phyloP scores from a whole-genome alignment of 192 early-diverging fungal species.

The Coemansia sp. region DNA sequence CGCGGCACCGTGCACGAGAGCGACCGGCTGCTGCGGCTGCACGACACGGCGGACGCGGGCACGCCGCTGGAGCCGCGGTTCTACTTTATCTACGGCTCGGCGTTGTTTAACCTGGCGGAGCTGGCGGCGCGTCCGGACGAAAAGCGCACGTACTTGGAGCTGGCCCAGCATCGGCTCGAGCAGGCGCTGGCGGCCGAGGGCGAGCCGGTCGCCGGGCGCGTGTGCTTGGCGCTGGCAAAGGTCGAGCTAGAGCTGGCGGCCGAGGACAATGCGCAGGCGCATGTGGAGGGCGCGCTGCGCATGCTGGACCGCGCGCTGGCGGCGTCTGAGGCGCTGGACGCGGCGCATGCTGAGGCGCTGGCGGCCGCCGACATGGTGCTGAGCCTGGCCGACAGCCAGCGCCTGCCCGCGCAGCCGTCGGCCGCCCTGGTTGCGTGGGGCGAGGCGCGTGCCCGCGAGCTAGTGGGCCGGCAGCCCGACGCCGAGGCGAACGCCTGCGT shows the following conservation, averaged over 20 bases:
- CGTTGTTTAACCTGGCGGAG: slow-evolving; percentile 50
- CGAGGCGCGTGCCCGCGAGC: slow-evolving; percentile 3
- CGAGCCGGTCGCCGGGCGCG: slow-evolving; percentile 15
- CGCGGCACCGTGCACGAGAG: slow-evolving; percentile 60
- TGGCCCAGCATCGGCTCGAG: slow-evolving; percentile 28
- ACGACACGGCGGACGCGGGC: slow-evolving; percentile 6
- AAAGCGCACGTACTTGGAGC: slow-evolving; percentile 19
- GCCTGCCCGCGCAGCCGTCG: slow-evolving; percentile 1
- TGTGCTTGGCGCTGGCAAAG: slow-evolving; percentile 28
- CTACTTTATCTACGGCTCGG: slow-evolving; percentile 55
- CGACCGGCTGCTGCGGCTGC: slow-evolving; percentile 53
- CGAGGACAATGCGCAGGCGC: neutral
- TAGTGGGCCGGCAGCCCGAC: neutral
- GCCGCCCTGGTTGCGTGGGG: slow-evolving; percentile 24
- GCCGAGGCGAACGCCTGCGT: slow-evolving; percentile 1
- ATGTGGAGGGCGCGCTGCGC: slow-evolving; percentile 1
- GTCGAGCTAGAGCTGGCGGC: slow-evolving; percentile 20
- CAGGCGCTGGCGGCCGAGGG: slow-evolving; percentile 16
- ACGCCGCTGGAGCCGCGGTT: slow-evolving; percentile 42
- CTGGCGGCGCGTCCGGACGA: slow-evolving; percentile 26
- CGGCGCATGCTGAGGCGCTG: slow-evolving; percentile 2
- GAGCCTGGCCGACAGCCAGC: slow-evolving; percentile 34
- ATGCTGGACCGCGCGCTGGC: slow-evolving; percentile 4
- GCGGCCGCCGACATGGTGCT: slow-evolving; percentile 25
- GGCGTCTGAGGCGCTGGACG: neutral